Base-by-base conservation (phyloP, 2,329 filamentous ascomycete species). In the Pestalotiopsis sp. region DNA sequence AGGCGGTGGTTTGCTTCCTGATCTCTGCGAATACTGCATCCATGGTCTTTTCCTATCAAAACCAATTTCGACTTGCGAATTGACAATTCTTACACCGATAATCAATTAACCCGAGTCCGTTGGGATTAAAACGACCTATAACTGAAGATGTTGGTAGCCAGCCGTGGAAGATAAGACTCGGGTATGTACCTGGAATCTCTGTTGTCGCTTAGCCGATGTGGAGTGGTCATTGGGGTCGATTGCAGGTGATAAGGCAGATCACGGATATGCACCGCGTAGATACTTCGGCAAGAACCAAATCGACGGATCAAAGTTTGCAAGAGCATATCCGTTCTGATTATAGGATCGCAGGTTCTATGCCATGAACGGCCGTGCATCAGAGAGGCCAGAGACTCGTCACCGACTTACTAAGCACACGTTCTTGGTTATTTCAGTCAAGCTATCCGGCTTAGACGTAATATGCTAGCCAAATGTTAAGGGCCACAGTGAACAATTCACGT, bases 11-110 rank as follows among this genome's bases (percentile, higher is more conserved):
- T 36, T 63, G n/a, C 9, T 63, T 36, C 27, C 3, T 23, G 11
- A 63, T 63, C 11, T 63, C 31, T n/a, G 60, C 60, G 38, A 38
- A 63, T 14, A 63, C 60, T 2, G 60, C 60, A 45, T 63, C 60
- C 60, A 63, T 63, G 25, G 17, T 63, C 14, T 60, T 23, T 60
- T 31, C n/a, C 14, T 27, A 9, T 31, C 12, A n/a, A 9, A 52
- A 7, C 5, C 17, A 9, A 20, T 9, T 2, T n/a, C 3, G 1
- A 2, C 2, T 3, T 52, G n/a, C 6, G 9, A 11, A 9, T 2
- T 52, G 17, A 45, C 39, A 13, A 17, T 17, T 45, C 1, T 45
- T 9, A 17, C 9, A 2, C 39, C 3, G 9, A 52, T 52, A 7
- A 7, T 9, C 14, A 7, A n/a, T 9, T 52, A 1, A 52, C 39